Evolutionary conservation across 169 alveolate genomes (phyloP), one percentile per base, ranked within the genome.

Genomic region (Amoebophrya sp.): DNA sequence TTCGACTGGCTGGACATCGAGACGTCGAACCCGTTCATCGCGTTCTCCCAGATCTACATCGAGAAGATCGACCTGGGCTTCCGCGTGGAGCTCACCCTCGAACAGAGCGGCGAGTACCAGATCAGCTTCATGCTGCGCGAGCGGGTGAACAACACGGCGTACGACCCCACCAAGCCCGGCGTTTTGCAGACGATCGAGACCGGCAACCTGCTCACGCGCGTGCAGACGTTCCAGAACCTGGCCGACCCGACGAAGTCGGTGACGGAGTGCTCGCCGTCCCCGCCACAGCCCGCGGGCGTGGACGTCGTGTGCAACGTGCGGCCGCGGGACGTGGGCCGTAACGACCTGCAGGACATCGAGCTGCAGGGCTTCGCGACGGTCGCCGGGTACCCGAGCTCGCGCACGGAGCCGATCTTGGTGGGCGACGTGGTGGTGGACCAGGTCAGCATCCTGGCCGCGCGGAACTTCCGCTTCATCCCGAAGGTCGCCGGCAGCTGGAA

Each of bases 371-470:
- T 58, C 34, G 78, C 78, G 34, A 58, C 78, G 34, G 34, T n/a
- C 7, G 29, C 4, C 7, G 34, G 38, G 10, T 16, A n/a, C 34
- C 78, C 26, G 34, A n/a, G 38, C 39, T 23, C 34, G 78, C 26
- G 34, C 26, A 58, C 78, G 78, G 78, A 58, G 34, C 78, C 78
- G 34, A 58, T 58, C 23, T 29, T 58, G 78, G 26, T n/a, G 34
- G 78, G 78, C 78, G 78, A 58, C 78, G 78, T 58, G 78, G 78
- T 58, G 78, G 78, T n/a, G 34, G 78, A 58, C 34, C 78, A 58
- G 34, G 23, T 2, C 2, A 7, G 29, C 78, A 58, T 58, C 78
- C 26, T 16, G 7, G 78, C 23, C 26, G 78, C 78, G 34, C 26
- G 78, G 23, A 58, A 58, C 34, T 58, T 58, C 78, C 78, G 78